Base-by-base conservation (phyloP, 192 early-diverging fungal species). In the Oehlia diaphana region DNA sequence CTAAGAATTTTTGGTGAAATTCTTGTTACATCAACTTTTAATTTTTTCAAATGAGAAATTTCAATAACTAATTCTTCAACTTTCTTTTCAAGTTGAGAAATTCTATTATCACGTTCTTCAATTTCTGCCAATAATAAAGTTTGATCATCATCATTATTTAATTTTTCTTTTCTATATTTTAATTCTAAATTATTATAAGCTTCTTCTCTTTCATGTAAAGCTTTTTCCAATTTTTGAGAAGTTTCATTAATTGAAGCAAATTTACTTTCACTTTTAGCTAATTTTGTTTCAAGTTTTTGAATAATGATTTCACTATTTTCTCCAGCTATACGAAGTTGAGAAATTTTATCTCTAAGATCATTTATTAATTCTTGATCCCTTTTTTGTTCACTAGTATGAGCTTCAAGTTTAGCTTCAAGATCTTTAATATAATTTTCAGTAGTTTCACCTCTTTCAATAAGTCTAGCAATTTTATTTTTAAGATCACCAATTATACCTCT, bases 371-470 rank as follows among this genome's bases (percentile, higher is more conserved):
- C 53, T 77, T 84, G 81, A 67, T 87, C 86, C 4, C 64, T 83
- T 21, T 79, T 77, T 13, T 74, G 79, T 26, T 87, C 84, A 64
- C 69, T 47, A 21, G 78, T 49, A 16, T 81, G 74, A 12, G 70
- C 63, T 33, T 79, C 67, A 16, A 87, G 68, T 49, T 86, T 85
- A 31, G 10, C 68, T 72, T 87, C 86, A 21, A 87, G 80, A 71
- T 84, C 76, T 28, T 68, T 81, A 73, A 87, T 87, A 70, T 87
- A 87, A 39, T 80, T 70, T 44, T 87, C 84, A 2, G 84, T 83
- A 12, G 72, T 84, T 26, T 86, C 81, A n/a, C 86, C 84, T 3
- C 79, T 71, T 79, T 92, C 91, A 37, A 86, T 86, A 19, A 92
- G 83, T 83, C 91, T 90, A 7, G 86, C 72, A 70, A 86, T 78